These are phyloP conservation scores for Syncephalis plumigaleata DNA, from an alignment of 371 early-diverging fungal species.

Conservation along the genomic window DNA sequence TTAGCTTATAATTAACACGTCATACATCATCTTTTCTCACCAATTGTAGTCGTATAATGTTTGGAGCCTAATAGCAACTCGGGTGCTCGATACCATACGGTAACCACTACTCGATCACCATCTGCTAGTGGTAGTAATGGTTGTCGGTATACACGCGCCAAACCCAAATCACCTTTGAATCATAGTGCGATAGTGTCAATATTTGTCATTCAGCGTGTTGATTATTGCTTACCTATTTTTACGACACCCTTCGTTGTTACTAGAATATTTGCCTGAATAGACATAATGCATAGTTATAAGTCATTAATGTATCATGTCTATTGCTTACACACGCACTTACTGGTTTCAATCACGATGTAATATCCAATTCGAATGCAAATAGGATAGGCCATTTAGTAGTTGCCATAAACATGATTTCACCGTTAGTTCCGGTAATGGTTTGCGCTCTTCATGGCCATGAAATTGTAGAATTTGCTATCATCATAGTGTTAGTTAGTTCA, in stretches of 20 bases:
- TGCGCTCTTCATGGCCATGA: conserved; percentile 50
- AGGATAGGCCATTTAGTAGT: conserved; percentile 76
- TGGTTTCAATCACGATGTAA: conserved; percentile 86
- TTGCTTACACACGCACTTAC: too few relatives aligned
- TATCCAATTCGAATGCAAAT: conserved; percentile 84
- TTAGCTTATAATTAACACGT: conserved; percentile 10
- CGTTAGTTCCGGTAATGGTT: conserved; percentile 61
- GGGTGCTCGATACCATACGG: conserved; percentile 95
- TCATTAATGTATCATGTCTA: too few relatives aligned
- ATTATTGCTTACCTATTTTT: conserved; percentile 42
- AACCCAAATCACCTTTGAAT: conserved; percentile 74
- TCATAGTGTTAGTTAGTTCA: background rate
- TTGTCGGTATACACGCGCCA: conserved; percentile 67
- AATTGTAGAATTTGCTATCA: conserved; percentile 71
- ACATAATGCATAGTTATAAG: too few relatives aligned
- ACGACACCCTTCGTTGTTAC: conserved; percentile 74
- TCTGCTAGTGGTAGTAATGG: conserved; percentile 59
- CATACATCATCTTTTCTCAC: conserved; percentile 10
- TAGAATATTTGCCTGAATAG: conserved; percentile 52
- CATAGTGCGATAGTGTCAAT: too few relatives aligned
- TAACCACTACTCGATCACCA: conserved; percentile 92
- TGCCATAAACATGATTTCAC: conserved; percentile 85
- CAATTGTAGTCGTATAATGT: conserved; percentile 86
- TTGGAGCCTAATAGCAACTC: conserved; percentile 84
- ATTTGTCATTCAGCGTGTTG: too few relatives aligned